These are phyloP conservation scores for Penicillium herquei DNA, from an alignment of 495 filamentous ascomycete species.

Conservation along the genomic window DNA sequence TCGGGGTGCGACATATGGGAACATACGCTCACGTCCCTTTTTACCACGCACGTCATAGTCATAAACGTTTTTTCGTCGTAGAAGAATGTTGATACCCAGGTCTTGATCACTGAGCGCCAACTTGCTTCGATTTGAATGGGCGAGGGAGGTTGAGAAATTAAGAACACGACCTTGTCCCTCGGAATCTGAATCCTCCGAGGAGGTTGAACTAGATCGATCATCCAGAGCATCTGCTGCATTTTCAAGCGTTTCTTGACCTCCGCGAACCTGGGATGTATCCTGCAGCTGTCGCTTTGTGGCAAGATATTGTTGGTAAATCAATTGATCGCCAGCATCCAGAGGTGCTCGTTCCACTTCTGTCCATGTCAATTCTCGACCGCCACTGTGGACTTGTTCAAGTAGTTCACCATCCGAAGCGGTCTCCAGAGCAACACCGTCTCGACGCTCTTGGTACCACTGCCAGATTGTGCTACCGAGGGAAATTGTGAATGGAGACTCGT, in stretches of 20 bases:
- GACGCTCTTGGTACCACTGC: constrained; percentile 70
- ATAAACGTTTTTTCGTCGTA: constrained; percentile 82
- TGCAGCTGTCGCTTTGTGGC: constrained; percentile 79
- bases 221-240: constrained; percentile 75
- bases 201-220: constrained; percentile 76
- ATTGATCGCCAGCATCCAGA: constrained; percentile 70
- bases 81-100: constrained; percentile 82
- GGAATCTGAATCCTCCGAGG: constrained; percentile 83
- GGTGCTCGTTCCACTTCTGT: constrained; percentile 58
- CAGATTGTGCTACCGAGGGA: constrained; percentile 61
- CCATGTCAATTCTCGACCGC: constrained; percentile 60
- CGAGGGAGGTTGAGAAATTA: constrained; percentile 79
- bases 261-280: constrained; percentile 67
- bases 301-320: constrained; percentile 85
- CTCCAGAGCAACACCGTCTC: constrained; percentile 61
- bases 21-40: constrained; percentile 90
- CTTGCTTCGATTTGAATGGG: constrained; percentile 77
- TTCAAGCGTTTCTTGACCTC: constrained; percentile 63
- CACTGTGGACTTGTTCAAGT: constrained; percentile 62
- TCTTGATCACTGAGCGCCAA: constrained; percentile 80
- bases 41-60: constrained; percentile 93
- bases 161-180: constrained; percentile 91
- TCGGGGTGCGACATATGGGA: constrained; percentile 77
- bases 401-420: constrained; percentile 55
- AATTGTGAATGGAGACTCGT: constrained; percentile 28